These are phyloP conservation scores for Aureobasidium pullulans DNA, from an alignment of 2,329 filamentous ascomycete genomes.

Conservation along the genomic window DNA sequence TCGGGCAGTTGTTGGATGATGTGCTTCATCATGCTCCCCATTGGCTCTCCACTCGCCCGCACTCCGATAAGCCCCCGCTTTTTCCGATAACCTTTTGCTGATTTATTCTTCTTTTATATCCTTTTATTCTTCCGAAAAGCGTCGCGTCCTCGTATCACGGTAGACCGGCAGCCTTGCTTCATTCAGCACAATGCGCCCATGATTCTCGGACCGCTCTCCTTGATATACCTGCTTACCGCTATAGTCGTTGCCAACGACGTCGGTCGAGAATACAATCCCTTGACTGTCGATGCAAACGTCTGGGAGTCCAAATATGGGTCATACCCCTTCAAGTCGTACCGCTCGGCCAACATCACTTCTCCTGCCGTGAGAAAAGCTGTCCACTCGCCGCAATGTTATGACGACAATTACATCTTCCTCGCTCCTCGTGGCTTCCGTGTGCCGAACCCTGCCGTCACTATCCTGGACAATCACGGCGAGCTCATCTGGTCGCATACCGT, in stretches of 20 bases:
- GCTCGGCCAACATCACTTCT: constrained; percentile 9
- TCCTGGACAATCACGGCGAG: constrained; percentile 13
- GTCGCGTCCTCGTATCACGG: not conserved
- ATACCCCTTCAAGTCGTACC: constrained; percentile 10
- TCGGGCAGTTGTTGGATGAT: not conserved
- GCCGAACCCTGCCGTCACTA: not conserved
- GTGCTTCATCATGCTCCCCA: not conserved
- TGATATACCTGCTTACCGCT: not conserved
- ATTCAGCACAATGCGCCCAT: not conserved
- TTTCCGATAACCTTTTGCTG: too few relatives aligned
- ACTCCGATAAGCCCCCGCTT: not conserved
- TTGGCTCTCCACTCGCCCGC: not conserved
- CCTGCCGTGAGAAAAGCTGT: constrained; percentile 10
- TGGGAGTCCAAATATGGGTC: constrained; percentile 4
- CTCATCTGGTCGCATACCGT: constrained; percentile 8
- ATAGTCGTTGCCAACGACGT: not conserved
- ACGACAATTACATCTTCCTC: constrained; percentile 12
- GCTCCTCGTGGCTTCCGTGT: constrained; percentile 7
- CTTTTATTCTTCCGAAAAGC: not conserved
- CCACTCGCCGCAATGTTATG: constrained; percentile 12
- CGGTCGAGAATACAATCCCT: not conserved
- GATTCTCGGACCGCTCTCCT: not conserved
- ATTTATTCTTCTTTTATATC: not conserved
- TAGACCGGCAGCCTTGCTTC: not conserved
- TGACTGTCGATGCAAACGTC: not conserved